Percentiles rank a stretch among this genome's conserved stretches.
These are phyloP conservation scores for Lophiostoma macrostomum DNA, from an alignment of 495 filamentous ascomycete species.

Conservation along the genomic window DNA sequence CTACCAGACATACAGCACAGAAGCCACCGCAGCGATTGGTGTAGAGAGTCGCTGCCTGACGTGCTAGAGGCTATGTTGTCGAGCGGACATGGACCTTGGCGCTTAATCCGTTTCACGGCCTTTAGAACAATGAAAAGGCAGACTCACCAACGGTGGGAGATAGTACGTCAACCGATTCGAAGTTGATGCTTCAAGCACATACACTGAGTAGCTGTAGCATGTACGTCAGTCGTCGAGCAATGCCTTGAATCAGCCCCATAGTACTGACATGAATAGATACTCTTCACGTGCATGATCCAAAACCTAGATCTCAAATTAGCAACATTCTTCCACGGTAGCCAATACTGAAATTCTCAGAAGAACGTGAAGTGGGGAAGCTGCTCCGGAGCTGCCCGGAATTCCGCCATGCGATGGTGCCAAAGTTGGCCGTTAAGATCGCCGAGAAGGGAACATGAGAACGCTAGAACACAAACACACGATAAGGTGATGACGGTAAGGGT, in stretches of 20 bases:
- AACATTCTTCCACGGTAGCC: constrained; percentile 9
- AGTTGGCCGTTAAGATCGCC: no score
- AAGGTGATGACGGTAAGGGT: constrained; percentile 19
- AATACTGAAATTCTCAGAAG: constrained; percentile 10
- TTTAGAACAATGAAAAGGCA: constrained; percentile 19
- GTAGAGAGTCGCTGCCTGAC: not conserved
- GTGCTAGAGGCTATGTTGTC: constrained; percentile 25
- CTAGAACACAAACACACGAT: constrained; percentile 1
- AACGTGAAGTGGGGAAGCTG: not conserved
- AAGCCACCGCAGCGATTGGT: constrained; percentile 5
- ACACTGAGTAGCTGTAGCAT: constrained; percentile 40
- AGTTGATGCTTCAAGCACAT: constrained; percentile 42
- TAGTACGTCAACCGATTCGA: constrained; percentile 44
- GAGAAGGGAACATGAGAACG: constrained; percentile 4
- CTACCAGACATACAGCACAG: not conserved
- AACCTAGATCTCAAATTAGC: constrained; percentile 30
- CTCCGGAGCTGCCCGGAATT: not conserved
- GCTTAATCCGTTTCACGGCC: constrained; percentile 27
- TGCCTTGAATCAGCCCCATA: not conserved
- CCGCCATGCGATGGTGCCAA: not conserved
- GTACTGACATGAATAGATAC: constrained; percentile 41
- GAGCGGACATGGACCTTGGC: constrained; percentile 12
- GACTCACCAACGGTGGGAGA: constrained; percentile 44
- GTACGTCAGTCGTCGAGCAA: constrained; percentile 22
- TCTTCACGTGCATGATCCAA: constrained; percentile 42